These are phyloP conservation scores for Pseudomassariella vexata DNA, from an alignment of 2,329 filamentous ascomycete species.

Conservation along the genomic window DNA sequence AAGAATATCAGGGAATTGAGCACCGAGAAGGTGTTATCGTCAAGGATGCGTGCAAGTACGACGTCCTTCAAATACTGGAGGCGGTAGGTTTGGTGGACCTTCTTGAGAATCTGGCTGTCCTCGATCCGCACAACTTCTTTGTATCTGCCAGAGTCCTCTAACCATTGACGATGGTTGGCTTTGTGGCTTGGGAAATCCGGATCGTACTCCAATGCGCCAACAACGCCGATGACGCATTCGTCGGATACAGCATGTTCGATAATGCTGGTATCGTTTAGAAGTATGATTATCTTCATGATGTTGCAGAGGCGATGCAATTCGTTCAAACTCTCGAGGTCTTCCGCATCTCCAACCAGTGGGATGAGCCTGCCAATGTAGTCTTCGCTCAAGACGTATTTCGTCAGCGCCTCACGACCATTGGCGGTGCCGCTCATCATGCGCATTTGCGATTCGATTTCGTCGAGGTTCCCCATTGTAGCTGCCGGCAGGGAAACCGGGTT, in stretches of 20 bases:
- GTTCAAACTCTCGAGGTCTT: constrained; percentile 80
- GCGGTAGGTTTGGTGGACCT: constrained; percentile 95
- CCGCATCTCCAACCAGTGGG: constrained; percentile 79
- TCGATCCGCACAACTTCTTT: constrained; percentile 95
- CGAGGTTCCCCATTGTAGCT: constrained; percentile 75
- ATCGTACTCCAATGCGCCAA: constrained; percentile 95
- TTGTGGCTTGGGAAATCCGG: constrained; percentile 97
- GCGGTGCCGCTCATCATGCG: constrained; percentile 69
- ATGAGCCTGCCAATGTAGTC: constrained; percentile 85
- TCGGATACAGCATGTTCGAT: constrained; percentile 93
- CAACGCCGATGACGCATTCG: constrained; percentile 81
- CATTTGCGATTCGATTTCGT: constrained; percentile 81
- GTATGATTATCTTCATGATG: constrained; percentile 94
- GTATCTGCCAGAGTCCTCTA: constrained; percentile 81
- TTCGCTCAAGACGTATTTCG: constrained; percentile 78
- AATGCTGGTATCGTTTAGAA: constrained; percentile 90
- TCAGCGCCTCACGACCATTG: constrained; percentile 75
- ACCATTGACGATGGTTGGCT: constrained; percentile 91
- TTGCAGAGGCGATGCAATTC: constrained; percentile 92
- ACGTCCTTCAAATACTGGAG: constrained; percentile 97
- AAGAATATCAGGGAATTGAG: constrained; percentile 98
- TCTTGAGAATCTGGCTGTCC: constrained; percentile 72
- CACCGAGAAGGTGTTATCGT: constrained; percentile 96
- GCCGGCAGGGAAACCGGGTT: constrained; percentile 68
- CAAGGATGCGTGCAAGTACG: constrained; percentile 90